Evolutionary conservation across 2,329 filamentous ascomycete species (phyloP), one percentile per base, ranked within the genome.

Genomic region (Aspergillus sp.): DNA sequence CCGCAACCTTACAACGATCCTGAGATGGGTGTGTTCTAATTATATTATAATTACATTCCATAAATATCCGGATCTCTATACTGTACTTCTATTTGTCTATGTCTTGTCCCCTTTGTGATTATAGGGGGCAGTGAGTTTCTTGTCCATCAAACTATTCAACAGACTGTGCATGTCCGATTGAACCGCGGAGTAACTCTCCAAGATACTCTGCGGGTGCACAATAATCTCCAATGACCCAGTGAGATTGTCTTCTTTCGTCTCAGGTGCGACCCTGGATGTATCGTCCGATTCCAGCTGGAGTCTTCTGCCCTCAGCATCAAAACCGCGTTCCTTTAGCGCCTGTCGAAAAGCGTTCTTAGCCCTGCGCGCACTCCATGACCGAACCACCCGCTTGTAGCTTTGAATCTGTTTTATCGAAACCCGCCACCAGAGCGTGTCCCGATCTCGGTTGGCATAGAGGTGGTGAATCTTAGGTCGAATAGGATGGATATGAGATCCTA

Each of bases 371-470:
- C 67, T 68, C 66, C 73, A 76, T 11, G 73, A 75, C 17, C 82
- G 71, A n/a, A 83, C 71, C 19, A 76, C 74, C 6, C 69, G 68
- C 50, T 76, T 79, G 19, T 66, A 64, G 3, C 58, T 17, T 14
- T 58, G 57, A 49, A 62, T 65, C 49, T 55, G 61, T 54, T 48
- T 67, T 56, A 52, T 65, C 47, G 52, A 72, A 5, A 78, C 71
- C 14, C 67, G 65, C 76, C 77, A 81, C 74, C 80, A 80, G 16
- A 84, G 69, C 31, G 67, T 69, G 59, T 73, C 67, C 9, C 64
- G 67, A 38, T 73, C 68, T 41, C 76, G 72, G 51, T 67, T 64
- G 6, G 61, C 58, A 49, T 69, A 75, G 50, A 68, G 62, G 38
- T 74, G 60, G 20, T 63, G 40, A 47, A 76, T 63, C 58, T 73